phyloP scores from a whole-genome alignment of 139 green algal genomes.

The Ostreobium quekettii region DNA sequence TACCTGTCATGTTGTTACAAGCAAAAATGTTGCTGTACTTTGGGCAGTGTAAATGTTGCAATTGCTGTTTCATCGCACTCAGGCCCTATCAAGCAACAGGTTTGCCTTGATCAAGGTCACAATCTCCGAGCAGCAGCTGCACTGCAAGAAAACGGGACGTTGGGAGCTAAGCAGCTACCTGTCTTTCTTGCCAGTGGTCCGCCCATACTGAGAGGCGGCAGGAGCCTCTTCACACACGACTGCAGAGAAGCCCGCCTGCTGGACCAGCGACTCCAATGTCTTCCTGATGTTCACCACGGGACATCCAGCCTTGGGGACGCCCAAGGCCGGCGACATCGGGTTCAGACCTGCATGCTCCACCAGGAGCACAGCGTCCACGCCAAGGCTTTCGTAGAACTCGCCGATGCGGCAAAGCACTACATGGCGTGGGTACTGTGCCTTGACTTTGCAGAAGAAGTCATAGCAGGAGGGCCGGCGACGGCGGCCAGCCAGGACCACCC shows the following conservation, averaged over 20 bases:
- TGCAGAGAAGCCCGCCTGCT: slow-evolving; percentile 43
- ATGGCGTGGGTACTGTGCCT: background rate
- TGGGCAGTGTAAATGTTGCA: no score
- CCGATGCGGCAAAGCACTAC: slow-evolving; percentile 46
- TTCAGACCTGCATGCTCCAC: slow-evolving; percentile 72
- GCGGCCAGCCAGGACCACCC: no score
- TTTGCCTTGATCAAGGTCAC: background rate
- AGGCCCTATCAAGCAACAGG: no score
- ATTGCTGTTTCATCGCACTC: no score
- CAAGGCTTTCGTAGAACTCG: slow-evolving; percentile 80
- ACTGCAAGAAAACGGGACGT: slow-evolving; percentile 7
- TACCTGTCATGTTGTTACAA: background rate
- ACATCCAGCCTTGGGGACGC: slow-evolving; percentile 64
- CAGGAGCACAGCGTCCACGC: slow-evolving; percentile 76
- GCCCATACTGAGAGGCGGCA: background rate
- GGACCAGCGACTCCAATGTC: slow-evolving; percentile 49
- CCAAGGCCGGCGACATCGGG: slow-evolving; percentile 46
- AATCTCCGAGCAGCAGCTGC: background rate
- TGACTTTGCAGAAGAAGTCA: background rate
- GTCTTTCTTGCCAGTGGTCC: background rate
- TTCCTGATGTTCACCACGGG: slow-evolving; percentile 53
- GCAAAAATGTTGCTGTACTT: background rate
- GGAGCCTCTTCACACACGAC: slow-evolving; percentile 24
- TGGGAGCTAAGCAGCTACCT: background rate
- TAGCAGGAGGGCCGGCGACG: background rate